Percentiles rank a stretch among this genome's conserved stretches.
phyloP scores from a whole-genome alignment of 2,329 filamentous ascomycete species.

The Pyrenophora seminiperda region DNA sequence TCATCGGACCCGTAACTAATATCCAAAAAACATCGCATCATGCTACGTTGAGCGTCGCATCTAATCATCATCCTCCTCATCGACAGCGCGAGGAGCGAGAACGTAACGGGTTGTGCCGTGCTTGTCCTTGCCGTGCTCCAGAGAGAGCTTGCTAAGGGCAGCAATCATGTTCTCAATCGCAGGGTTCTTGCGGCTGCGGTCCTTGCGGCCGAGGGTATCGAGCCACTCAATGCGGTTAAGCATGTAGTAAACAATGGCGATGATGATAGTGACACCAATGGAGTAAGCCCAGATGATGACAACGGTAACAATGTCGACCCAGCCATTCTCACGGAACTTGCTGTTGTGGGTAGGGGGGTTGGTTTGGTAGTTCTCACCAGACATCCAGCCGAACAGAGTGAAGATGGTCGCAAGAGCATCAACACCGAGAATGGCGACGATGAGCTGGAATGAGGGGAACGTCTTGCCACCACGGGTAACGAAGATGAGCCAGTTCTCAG shows the following conservation, averaged over 20 bases:
- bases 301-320: conserved; percentile 67
- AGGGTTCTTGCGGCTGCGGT: conserved; percentile 65
- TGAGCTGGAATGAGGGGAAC: conserved; percentile 75
- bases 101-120: conserved; percentile 53
- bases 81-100: conserved; percentile 53
- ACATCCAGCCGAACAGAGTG: conserved; percentile 76
- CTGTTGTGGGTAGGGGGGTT: conserved; percentile 49
- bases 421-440: conserved; percentile 72
- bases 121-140: conserved; percentile 63
- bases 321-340: conserved; percentile 54
- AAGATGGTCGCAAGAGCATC: conserved; percentile 75
- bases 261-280: conserved; percentile 68
- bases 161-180: conserved; percentile 70
- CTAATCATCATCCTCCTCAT: conserved; percentile 56
- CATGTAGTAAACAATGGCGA: conserved; percentile 68
- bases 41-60: conserved; percentile 24
- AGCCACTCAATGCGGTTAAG: conserved; percentile 65
- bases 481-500: conserved; percentile 62
- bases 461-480: conserved; percentile 67
- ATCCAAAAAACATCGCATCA: conserved; percentile 36
- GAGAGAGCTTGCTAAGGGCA: conserved; percentile 66
- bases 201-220: conserved; percentile 67
- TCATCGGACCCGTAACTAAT: conserved; percentile 33
- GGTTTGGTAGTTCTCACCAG: conserved; percentile 55
- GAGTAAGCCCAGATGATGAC: conserved; percentile 69